These are phyloP conservation scores for Baeospora myosura DNA, from an alignment of 1,284 basidiomycete genomes.

Conservation along the genomic window DNA sequence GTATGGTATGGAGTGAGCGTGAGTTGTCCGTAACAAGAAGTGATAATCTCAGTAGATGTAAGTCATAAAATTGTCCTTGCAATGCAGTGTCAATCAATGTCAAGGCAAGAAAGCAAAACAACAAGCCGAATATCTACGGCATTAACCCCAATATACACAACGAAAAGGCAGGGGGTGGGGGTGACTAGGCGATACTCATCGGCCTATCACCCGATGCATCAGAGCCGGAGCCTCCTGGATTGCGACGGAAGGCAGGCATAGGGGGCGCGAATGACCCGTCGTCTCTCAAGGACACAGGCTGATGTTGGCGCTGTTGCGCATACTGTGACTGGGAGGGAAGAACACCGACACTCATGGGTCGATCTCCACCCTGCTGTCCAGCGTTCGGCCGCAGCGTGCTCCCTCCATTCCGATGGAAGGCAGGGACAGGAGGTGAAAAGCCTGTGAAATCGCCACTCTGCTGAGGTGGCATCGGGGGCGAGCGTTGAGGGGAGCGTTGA, in stretches of 20 bases:
- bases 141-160: neutral
- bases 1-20: no score
- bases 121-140: no score
- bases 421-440: neutral
- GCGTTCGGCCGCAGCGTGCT: constrained; percentile 1
- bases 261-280: constrained; percentile 15
- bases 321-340: constrained; percentile 7
- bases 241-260: constrained; percentile 15
- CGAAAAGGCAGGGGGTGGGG: neutral
- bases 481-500: constrained; percentile 1
- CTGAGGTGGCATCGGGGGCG: neutral
- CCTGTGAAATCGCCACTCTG: neutral
- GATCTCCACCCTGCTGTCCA: constrained; percentile 3
- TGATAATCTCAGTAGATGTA: no score
- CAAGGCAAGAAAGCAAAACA: no score
- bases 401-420: constrained; percentile 2
- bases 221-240: neutral
- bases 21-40: constrained; percentile 12
- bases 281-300: constrained; percentile 9
- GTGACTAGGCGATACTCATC: constrained; percentile 2
- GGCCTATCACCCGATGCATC: constrained; percentile 2
- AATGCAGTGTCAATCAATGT: no score
- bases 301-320: constrained; percentile 4
- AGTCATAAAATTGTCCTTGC: no score
- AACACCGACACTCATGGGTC: constrained; percentile 14